Evolutionary conservation across 768 basidiomycete species (phyloP), one percentile per base, ranked within the genome.

Genomic region (Mycena vitilis): DNA sequence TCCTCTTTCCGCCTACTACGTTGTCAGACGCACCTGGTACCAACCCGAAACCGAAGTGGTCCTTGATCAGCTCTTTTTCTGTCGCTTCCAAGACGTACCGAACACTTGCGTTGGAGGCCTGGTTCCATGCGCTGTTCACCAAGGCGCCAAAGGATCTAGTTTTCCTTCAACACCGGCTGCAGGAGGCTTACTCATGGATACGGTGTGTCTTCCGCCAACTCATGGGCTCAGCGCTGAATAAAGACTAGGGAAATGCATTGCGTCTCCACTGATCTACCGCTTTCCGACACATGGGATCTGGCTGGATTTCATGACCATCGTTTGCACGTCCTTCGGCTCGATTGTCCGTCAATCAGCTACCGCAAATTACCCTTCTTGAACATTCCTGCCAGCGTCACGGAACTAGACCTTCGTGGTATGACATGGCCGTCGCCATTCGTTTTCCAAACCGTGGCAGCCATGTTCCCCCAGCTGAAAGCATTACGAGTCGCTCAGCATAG

Each of bases 81-180:
- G 65, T 78, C 12, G 71, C 78, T 25, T 81, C 73, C n/a, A 78
- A 73, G 60, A 53, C 67, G 11, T 81, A 75, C 65, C 77, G 81
- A 48, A 52, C 70, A 0, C 65, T 79, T 13, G 71, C 73, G 10
- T 68, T 82, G 1, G 74, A 75, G 44, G 69, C 69, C 58, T 82
- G 81, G 81, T 81, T 81, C 68, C 73, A 74, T 34, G 68, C 60
- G 12, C 63, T 82, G n/a, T 79, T 72, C 65, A 58, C 77, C 23
- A 69, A 56, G 51, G 70, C 66, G 4, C 71, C 78, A 0, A 36
- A 23, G 4, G 79, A 81, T 61, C n/a, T 80, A 0, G 11, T 59
- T 3, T 65, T 65, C 47, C 63, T 80, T 20, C 55, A 70, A n/a
- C 18, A 57, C 12, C 51, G 75, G 16, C 77, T 81, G 52, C 78